Evolutionary conservation across 805 yeast species (phyloP), one percentile per base, ranked within the genome.

Genomic region (Kluyveromyces nonfermentans): DNA sequence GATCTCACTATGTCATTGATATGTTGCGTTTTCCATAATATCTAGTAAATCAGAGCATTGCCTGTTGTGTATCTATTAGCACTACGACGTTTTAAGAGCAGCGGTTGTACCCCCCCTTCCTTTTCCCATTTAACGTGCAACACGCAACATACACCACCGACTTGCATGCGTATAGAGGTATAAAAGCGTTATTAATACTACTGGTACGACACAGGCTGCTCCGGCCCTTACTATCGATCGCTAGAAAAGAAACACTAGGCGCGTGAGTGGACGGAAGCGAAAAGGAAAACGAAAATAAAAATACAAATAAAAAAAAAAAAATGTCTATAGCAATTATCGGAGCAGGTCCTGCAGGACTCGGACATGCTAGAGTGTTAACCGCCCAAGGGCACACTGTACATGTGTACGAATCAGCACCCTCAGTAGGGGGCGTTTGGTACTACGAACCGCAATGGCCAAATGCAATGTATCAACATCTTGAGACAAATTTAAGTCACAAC

Each of bases 371-470:
- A 46, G 85, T 88, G 0, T 65, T 85, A 9, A 50, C 74, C 7
- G 72, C 68, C 8, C 88, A 80, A 50, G 65, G 67, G 16, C 54
- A 60, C 1, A 56, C 64, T 3, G 68, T 85, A 39, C 75, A 73
- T 20, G 68, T 82, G 5, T 83, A 71, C 55, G 95, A 85, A 50
- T 67, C 73, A 38, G 70, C 83, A 48, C 50, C 64, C 7, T 59
- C 62, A n/a, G 57, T 74, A n/a, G 95, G 95, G 12, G 96, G 96
- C 0, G 65, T 85, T 7, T 86, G 96, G 96, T 74, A 78, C 56
- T 82, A 70, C 67, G 34, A 28, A 21, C 44, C 67, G 57, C 43
- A 65, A 36, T 39, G 49, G 39, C 43, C 51, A 32, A 39, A 44
- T 7, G 68, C 89, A 0, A 75, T 82, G 56, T 85, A 85, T 58